Evolutionary conservation across 306 rosid genomes (phyloP).

Genomic region (Adenanthera pavonina): DNA sequence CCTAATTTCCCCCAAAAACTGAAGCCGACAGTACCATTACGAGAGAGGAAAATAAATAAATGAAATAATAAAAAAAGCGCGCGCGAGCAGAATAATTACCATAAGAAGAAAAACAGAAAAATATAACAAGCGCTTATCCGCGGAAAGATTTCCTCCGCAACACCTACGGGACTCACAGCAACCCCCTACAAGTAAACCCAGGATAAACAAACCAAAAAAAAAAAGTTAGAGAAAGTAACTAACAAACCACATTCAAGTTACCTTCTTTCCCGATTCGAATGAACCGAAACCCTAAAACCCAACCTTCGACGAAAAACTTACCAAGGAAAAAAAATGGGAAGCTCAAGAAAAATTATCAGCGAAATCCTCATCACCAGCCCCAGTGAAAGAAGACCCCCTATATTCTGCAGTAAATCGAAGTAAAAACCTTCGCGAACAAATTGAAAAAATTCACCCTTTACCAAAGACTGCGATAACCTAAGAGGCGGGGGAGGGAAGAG

Average conservation of each 20-base stretch:
- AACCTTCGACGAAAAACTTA: neutral
- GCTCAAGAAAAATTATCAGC: slow-evolving; percentile 24
- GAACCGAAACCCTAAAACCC: slow-evolving; percentile 48
- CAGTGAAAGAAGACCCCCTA: slow-evolving; percentile 17
- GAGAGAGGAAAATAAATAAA: neutral
- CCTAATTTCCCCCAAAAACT: neutral
- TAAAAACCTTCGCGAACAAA: neutral
- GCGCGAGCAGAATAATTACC: neutral
- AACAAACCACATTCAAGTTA: slow-evolving; percentile 26
- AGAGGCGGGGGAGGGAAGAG: slow-evolving; percentile 19
- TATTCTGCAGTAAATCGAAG: slow-evolving; percentile 35
- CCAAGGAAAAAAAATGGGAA: neutral
- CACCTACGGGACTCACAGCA: neutral
- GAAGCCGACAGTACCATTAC: slow-evolving; percentile 1
- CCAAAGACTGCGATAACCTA: slow-evolving; percentile 43
- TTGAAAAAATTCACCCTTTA: slow-evolving; percentile 43
- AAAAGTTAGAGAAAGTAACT: neutral
- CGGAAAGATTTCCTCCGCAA: neutral
- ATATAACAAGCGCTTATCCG: neutral
- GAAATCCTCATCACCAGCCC: neutral
- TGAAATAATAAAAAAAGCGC: neutral
- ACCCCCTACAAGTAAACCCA: slow-evolving; percentile 9
- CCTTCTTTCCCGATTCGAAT: slow-evolving; percentile 32
- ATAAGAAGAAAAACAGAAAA: neutral
- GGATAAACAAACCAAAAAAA: neutral